These are phyloP conservation scores for Boletus rubroflammeus DNA, from an alignment of 768 basidiomycete genomes.

Conservation along the genomic window DNA sequence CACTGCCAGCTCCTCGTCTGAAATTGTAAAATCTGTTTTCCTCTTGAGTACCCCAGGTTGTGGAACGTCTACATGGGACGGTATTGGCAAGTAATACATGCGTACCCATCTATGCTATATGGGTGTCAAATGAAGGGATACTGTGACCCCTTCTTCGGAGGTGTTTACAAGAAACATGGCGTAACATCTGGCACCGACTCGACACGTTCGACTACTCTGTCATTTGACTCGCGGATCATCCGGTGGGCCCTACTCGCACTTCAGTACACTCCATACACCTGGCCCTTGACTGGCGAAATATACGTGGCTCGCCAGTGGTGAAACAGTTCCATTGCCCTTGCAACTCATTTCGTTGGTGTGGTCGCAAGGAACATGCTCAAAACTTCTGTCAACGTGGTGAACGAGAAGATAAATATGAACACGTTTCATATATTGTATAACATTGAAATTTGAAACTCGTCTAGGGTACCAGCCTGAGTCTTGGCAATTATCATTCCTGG, in stretches of 20 bases:
- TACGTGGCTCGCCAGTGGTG: background rate
- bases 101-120: constrained; percentile 20
- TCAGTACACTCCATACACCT: too few species aligned
- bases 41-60: constrained; percentile 10
- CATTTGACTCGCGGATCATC: background rate
- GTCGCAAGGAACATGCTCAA: background rate
- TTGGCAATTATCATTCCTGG: background rate
- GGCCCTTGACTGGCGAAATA: background rate
- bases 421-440: background rate
- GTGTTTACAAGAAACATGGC: background rate
- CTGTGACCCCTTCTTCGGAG: background rate
- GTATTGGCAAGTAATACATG: constrained; percentile 22
- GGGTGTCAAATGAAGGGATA: background rate
- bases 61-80: constrained; percentile 13
- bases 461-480: background rate
- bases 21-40: constrained; percentile 3
- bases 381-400: background rate
- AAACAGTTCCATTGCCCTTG: background rate
- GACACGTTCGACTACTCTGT: background rate
- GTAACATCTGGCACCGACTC: background rate
- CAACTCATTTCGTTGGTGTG: background rate
- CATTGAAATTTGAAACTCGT: background rate
- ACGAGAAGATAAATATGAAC: background rate
- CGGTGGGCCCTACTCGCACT: background rate
- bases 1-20: constrained; percentile 12